These are phyloP conservation scores for Magnaporthiopsis rhizophila DNA, from an alignment of 2,329 filamentous ascomycete species.

Conservation along the genomic window DNA sequence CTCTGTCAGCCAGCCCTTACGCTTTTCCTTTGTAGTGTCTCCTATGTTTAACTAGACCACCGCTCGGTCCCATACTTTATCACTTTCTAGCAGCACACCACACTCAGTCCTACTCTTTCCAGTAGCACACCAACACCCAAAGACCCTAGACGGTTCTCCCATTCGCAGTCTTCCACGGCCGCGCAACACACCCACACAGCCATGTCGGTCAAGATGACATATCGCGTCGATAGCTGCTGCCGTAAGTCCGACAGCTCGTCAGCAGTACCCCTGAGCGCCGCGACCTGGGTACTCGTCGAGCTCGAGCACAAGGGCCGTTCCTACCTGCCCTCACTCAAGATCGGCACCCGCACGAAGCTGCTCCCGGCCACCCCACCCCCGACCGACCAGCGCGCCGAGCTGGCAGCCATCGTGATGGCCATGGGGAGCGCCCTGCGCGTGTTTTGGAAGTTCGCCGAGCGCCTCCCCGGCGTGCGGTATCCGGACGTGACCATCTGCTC, in stretches of 20 bases:
- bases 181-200: background rate
- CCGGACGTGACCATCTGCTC: background rate
- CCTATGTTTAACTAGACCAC: background rate
- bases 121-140: background rate
- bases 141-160: too few species aligned
- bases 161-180: too few species aligned
- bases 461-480: background rate
- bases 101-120: too few species aligned
- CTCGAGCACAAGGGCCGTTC: background rate
- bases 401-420: background rate
- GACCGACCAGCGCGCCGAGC: background rate
- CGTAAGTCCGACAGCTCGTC: background rate
- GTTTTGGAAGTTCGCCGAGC: background rate
- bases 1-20: background rate
- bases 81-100: too few species aligned
- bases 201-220: background rate
- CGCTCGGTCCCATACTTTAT: too few species aligned
- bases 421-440: background rate
- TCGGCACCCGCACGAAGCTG: background rate
- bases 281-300: background rate
- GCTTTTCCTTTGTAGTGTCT: background rate
- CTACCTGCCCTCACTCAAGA: background rate
- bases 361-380: background rate
- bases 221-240: background rate
- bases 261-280: background rate